These are phyloP conservation scores for Gnetum montanum DNA, from an alignment of 75 land plant genomes.

Conservation along the genomic window DNA sequence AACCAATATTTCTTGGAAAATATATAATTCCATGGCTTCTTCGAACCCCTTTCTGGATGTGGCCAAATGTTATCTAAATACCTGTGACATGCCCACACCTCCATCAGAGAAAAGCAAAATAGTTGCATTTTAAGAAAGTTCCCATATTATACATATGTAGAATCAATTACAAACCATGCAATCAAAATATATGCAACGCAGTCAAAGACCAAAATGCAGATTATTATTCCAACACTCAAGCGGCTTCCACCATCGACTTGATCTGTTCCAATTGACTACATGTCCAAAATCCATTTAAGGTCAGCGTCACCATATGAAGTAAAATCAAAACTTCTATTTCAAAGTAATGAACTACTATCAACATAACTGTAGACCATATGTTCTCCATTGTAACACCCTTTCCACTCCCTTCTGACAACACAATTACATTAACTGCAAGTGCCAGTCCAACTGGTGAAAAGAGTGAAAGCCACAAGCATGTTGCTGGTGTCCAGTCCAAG, in stretches of 20 bases:
- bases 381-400: conserved; percentile 14
- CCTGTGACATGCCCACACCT: too few species aligned
- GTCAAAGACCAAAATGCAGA: conserved; percentile 14
- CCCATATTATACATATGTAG: too few species aligned
- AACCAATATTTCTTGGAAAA: conserved; percentile 17
- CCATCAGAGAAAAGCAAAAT: too few species aligned
- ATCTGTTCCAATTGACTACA: conserved; percentile 21
- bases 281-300: neutral
- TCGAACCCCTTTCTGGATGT: conserved; percentile 26
- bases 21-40: conserved; percentile 17
- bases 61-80: conserved; percentile 32
- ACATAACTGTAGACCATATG: conserved; percentile 29
- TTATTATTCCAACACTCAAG: conserved; percentile 19
- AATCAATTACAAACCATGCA: conserved; percentile 17
- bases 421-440: conserved; percentile 21
- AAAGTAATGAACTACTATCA: neutral
- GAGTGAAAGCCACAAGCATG: conserved; percentile 14
- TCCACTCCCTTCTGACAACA: conserved; percentile 24
- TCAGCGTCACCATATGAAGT: neutral
- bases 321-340: too few species aligned
- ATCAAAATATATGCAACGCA: conserved; percentile 11
- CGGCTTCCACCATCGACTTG: conserved; percentile 16
- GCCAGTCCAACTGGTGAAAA: conserved; percentile 24
- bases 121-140: too few species aligned
- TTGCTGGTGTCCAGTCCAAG: conserved; percentile 11